Percentiles rank a stretch among this genome's conserved stretches.
Conservation (phyloP, 2,329 filamentous ascomycete species). For the Fusarium pseudoanthophilum region DNA sequence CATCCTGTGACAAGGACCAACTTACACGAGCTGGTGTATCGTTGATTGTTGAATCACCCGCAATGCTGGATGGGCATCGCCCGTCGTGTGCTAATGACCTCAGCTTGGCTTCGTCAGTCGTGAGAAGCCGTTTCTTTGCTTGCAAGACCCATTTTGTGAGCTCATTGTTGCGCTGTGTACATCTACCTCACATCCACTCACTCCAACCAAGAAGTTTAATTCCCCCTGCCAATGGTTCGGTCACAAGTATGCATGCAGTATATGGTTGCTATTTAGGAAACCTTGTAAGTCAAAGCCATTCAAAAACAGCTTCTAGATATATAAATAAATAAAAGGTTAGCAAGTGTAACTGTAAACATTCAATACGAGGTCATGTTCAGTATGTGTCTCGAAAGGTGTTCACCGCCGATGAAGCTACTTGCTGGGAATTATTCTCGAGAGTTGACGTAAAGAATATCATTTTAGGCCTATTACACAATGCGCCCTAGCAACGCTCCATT, state of each 20-base stretch:
- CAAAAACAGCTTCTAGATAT: not conserved
- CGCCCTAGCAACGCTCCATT: not conserved
- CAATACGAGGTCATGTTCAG: not conserved
- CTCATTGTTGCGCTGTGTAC: not conserved
- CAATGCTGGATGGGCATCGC: not conserved
- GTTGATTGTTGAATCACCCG: not conserved
- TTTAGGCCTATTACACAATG: slow-evolving; percentile 1
- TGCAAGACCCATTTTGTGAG: not conserved
- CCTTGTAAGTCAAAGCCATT: not conserved
- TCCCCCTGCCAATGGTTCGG: not conserved
- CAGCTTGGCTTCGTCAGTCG: not conserved
- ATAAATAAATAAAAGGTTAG: not conserved
- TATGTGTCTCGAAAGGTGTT: not conserved
- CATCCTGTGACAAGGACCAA: slow-evolving; percentile 31
- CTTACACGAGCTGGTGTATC: not conserved
- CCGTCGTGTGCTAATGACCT: not conserved
- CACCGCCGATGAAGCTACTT: not conserved
- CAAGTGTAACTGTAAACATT: not conserved
- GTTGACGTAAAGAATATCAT: slow-evolving; percentile 12
- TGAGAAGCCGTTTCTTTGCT: not conserved
- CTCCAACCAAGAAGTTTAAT: not conserved
- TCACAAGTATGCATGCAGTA: not conserved
- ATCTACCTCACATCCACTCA: not conserved
- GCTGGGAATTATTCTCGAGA: not conserved
- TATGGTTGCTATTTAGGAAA: not conserved